Evolutionary conservation across 2,329 filamentous ascomycete species (phyloP).

Genomic region (Fusarium sp.): DNA sequence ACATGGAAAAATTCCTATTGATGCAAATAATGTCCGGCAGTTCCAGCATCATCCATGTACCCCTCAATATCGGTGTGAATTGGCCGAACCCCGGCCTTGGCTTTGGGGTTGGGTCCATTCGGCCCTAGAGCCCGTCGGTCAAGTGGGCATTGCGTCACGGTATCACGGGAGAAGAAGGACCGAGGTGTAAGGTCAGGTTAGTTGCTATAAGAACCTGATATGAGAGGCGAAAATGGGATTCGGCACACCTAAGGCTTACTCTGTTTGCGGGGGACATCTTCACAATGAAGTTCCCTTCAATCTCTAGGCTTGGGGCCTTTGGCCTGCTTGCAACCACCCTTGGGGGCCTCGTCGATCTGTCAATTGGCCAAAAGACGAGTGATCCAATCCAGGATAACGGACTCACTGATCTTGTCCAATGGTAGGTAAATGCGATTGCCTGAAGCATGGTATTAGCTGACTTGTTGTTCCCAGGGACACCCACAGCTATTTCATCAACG

Average conservation of each 20-base stretch:
- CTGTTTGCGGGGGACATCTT: not conserved
- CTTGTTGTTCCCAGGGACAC: constrained; percentile 49
- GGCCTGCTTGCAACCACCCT: constrained; percentile 22
- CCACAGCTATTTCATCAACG: constrained; percentile 56
- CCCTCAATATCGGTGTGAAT: constrained; percentile 33
- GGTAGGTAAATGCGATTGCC: not conserved
- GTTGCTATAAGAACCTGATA: constrained; percentile 11
- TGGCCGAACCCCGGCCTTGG: constrained; percentile 24
- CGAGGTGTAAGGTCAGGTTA: not conserved
- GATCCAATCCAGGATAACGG: constrained; percentile 32
- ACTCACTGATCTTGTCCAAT: constrained; percentile 27
- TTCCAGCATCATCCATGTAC: constrained; percentile 19
- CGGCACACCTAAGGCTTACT: not conserved
- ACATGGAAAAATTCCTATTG: constrained; percentile 33
- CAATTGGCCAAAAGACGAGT: not conserved
- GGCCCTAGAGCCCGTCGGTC: not conserved
- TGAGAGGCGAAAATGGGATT: not conserved
- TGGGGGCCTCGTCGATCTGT: constrained; percentile 19
- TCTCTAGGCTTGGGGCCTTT: constrained; percentile 11
- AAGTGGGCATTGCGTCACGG: constrained; percentile 22
- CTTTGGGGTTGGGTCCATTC: constrained; percentile 19
- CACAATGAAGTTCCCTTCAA: constrained; percentile 29
- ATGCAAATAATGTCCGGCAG: constrained; percentile 25
- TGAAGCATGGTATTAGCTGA: accelerated
- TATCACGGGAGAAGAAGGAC: constrained; percentile 12